Conservation (phyloP, 257 asterid species). For the Nyctanthes arbortristis region DNA sequence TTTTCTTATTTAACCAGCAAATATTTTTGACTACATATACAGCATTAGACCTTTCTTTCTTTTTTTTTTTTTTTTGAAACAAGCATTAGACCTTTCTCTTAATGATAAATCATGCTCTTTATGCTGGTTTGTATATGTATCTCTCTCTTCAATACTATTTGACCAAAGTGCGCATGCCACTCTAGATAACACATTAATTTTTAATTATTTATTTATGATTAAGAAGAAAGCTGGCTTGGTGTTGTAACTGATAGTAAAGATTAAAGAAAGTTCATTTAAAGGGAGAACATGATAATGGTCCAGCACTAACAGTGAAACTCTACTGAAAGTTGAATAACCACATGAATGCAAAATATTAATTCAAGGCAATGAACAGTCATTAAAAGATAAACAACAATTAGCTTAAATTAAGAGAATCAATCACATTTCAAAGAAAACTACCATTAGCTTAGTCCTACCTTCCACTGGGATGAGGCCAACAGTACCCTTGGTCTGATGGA, state of each 20-base stretch:
- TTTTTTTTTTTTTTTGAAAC: too few relatives aligned
- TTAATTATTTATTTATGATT: too few relatives aligned
- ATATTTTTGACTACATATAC: neutral
- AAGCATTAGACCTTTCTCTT: neutral
- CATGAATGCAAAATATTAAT: neutral
- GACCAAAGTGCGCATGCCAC: neutral
- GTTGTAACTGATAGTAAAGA: neutral
- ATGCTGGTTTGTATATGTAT: neutral
- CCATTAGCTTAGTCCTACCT: neutral
- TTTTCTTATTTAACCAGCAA: neutral
- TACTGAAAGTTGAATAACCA: neutral
- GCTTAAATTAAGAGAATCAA: neutral
- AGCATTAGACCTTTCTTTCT: neutral
- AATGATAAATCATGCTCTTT: neutral
- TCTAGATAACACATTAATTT: neutral
- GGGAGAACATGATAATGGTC: neutral
- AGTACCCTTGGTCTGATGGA: slow-evolving; percentile 83
- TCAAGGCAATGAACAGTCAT: neutral
- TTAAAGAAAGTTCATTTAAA: neutral
- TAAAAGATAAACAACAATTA: neutral
- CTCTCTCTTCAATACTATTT: neutral
- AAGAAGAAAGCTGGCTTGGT: neutral
- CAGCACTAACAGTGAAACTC: neutral
- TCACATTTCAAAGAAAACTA: neutral
- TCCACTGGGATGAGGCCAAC: slow-evolving; percentile 50